Percentiles rank a stretch among this genome's conserved stretches.
Conservation (phyloP, 768 basidiomycete species). For the Polyporus arcularius region DNA sequence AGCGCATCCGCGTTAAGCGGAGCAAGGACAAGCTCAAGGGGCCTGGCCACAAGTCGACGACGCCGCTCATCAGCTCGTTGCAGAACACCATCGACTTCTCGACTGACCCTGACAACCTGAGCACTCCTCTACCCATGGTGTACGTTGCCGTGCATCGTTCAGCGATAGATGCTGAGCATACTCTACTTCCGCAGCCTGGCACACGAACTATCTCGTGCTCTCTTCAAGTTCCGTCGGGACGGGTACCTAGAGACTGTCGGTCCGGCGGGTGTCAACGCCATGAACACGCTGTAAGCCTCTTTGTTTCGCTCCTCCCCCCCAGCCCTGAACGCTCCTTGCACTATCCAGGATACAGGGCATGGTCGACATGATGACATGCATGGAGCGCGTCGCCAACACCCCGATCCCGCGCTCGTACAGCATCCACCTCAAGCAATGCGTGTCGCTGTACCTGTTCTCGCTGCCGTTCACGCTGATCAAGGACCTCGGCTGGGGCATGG, state of each 20-base stretch:
- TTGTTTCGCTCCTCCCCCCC: neutral
- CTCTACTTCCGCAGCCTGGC: slow-evolving; percentile 55
- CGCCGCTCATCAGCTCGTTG: slow-evolving; percentile 61
- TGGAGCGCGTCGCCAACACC: slow-evolving; percentile 92
- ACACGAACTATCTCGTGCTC: slow-evolving; percentile 69
- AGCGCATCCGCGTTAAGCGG: slow-evolving; percentile 69
- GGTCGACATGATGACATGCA: slow-evolving; percentile 80
- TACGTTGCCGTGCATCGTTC: slow-evolving; percentile 33
- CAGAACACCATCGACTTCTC: slow-evolving; percentile 64
- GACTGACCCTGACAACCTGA: slow-evolving; percentile 54
- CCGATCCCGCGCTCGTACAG: slow-evolving; percentile 81
- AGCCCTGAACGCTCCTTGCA: neutral
- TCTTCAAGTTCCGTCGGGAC: slow-evolving; percentile 77
- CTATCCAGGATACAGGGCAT: slow-evolving; percentile 66
- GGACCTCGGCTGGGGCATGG: slow-evolving; percentile 79
- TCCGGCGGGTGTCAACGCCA: slow-evolving; percentile 81
- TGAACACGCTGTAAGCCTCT: slow-evolving; percentile 62
- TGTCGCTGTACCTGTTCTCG: slow-evolving; percentile 89
- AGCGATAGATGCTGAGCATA: neutral
- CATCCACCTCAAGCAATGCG: slow-evolving; percentile 93
- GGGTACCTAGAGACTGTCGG: slow-evolving; percentile 89
- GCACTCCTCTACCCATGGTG: slow-evolving; percentile 81
- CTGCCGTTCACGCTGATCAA: slow-evolving; percentile 85
- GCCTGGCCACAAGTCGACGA: slow-evolving; percentile 34
- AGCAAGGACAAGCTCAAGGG: slow-evolving; percentile 56